Evolutionary conservation across 768 basidiomycete species (phyloP).

Genomic region (Pisolithus marmoratus): DNA sequence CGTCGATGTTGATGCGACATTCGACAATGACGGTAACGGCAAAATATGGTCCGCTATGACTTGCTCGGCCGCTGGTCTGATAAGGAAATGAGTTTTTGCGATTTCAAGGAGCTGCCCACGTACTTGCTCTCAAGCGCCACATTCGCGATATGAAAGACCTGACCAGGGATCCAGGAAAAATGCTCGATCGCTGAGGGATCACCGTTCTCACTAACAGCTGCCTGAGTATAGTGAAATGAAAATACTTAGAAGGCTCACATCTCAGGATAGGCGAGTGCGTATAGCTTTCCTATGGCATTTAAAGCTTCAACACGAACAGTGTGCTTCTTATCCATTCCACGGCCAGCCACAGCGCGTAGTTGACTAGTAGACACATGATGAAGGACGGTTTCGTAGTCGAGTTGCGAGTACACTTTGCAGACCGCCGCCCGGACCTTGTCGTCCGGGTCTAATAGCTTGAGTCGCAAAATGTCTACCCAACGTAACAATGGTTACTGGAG

Average conservation of each 20-base stretch:
- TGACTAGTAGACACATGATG: conserved; percentile 70
- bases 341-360: conserved; percentile 58
- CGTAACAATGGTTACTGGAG: conserved; percentile 2
- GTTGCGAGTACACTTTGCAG: conserved; percentile 71
- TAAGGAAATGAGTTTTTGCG: background rate
- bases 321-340: conserved; percentile 80
- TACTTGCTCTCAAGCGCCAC: conserved; percentile 56
- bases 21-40: conserved; percentile 57
- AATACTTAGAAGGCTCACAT: conserved; percentile 53
- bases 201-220: conserved; percentile 61
- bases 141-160: conserved; percentile 54
- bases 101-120: conserved; percentile 9
- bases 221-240: conserved; percentile 1
- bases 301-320: conserved; percentile 72
- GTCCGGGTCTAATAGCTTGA: conserved; percentile 80
- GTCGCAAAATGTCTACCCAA: conserved; percentile 46
- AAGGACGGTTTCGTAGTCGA: conserved; percentile 88
- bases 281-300: conserved; percentile 70
- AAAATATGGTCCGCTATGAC: conserved; percentile 72
- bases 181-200: conserved; percentile 67
- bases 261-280: conserved; percentile 77
- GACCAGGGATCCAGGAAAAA: conserved; percentile 90
- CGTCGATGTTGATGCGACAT: conserved; percentile 31
- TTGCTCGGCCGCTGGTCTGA: conserved; percentile 58
- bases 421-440: conserved; percentile 85